Percentiles rank a stretch among this genome's conserved stretches.
These are phyloP conservation scores for Suhomyces kilbournensis DNA, from an alignment of 805 yeast species.

Conservation along the genomic window DNA sequence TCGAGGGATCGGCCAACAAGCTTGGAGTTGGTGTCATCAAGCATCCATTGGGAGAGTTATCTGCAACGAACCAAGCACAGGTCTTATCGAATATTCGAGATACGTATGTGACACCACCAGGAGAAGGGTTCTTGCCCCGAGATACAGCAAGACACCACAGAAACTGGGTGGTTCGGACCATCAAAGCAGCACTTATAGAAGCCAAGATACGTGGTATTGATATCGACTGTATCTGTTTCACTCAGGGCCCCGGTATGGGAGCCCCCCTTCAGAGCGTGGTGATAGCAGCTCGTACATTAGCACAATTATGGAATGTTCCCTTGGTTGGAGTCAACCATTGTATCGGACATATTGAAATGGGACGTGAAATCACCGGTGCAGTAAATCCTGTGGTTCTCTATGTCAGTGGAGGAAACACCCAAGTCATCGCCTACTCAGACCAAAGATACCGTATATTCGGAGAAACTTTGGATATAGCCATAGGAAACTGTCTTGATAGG, in stretches of 20 bases:
- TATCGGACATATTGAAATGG: slow-evolving; percentile 98
- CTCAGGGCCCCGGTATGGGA: slow-evolving; percentile 99
- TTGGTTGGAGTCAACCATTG: slow-evolving; percentile 96
- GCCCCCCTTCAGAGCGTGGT: slow-evolving; percentile 95
- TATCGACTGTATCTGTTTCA: slow-evolving; percentile 82
- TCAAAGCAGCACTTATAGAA: slow-evolving; percentile 62
- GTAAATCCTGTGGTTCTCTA: slow-evolving; percentile 94
- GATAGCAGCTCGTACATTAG: slow-evolving; percentile 82
- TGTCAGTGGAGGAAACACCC: slow-evolving; percentile 98
- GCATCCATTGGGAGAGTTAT: slow-evolving; percentile 62
- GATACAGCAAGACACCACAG: slow-evolving; percentile 97
- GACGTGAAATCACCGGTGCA: slow-evolving; percentile 97
- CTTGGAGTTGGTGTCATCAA: slow-evolving; percentile 89
- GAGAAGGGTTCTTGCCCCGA: slow-evolving; percentile 94
- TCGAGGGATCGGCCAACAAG: slow-evolving; percentile 97
- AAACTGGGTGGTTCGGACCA: slow-evolving; percentile 85
- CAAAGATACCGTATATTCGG: slow-evolving; percentile 97
- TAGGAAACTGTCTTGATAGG: slow-evolving; percentile 94
- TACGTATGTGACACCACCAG: slow-evolving; percentile 95
- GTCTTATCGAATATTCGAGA: slow-evolving; percentile 90
- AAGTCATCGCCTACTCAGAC: slow-evolving; percentile 92
- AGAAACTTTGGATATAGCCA: slow-evolving; percentile 96
- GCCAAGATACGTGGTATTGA: slow-evolving; percentile 52
- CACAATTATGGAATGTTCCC: slow-evolving; percentile 79
- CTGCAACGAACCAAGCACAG: slow-evolving; percentile 59